A percentile compares a stretch with the other conserved stretches of the same genome.
These are phyloP conservation scores for Linaria vulgaris DNA, from an alignment of 257 asterid species.

Conservation along the genomic window DNA sequence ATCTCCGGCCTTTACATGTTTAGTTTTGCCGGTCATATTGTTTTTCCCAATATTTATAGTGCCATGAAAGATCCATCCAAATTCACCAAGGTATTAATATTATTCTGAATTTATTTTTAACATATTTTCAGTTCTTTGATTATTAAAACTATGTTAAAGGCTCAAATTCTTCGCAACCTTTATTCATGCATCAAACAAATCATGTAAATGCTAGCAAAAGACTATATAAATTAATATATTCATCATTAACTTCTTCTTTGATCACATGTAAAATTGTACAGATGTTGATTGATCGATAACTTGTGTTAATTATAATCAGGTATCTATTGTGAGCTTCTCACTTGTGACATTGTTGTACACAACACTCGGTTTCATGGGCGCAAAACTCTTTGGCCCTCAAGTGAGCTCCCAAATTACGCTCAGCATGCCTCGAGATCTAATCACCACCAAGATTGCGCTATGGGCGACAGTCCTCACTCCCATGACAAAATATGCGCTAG, in stretches of 20 bases:
- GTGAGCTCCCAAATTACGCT: constrained; percentile 68
- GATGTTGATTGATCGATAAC: neutral
- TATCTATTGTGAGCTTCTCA: constrained; percentile 65
- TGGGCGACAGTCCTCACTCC: constrained; percentile 76
- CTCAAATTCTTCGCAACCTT: too few species aligned
- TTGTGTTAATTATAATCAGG: constrained; percentile 33
- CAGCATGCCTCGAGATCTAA: constrained; percentile 52
- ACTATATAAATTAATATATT: neutral
- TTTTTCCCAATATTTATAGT: constrained; percentile 63
- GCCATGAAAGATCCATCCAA: constrained; percentile 74
- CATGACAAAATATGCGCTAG: constrained; percentile 74
- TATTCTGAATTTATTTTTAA: neutral
- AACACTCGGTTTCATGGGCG: constrained; percentile 67
- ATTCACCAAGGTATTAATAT: constrained; percentile 60
- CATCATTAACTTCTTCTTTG: neutral
- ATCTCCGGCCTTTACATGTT: constrained; percentile 63
- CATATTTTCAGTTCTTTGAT: too few species aligned
- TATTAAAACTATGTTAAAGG: too few species aligned
- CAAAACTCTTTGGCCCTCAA: constrained; percentile 63
- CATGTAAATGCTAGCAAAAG: too few species aligned
- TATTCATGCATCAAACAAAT: too few species aligned
- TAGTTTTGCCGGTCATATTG: constrained; percentile 68
- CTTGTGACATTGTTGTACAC: constrained; percentile 51
- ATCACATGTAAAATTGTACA: neutral
- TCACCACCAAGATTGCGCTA: constrained; percentile 59